Base-by-base conservation (phyloP, 441 rosid genomes). In the Populus hybrid region DNA sequence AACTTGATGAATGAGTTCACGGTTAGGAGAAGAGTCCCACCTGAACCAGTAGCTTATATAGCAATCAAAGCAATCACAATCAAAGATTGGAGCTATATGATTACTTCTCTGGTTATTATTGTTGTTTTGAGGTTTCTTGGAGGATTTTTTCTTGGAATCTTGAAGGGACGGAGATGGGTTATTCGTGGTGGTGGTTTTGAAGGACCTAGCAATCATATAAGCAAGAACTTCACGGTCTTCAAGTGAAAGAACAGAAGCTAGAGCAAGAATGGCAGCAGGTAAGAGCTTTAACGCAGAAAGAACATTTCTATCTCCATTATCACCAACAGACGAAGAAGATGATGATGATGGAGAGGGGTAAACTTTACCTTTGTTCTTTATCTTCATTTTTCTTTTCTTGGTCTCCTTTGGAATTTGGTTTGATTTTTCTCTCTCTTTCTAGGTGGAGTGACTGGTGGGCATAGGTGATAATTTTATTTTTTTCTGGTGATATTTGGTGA, bases 281-380 rank as follows among this genome's bases (percentile, higher is more conserved):
- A 93, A 88, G 46, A 95, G 90, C 71, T 78, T 86, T 40, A 91
- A 76, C n/a, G 89, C 82, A 0, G 94, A 86, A 34, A 87, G 85
- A 65, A 78, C 81, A 28, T 87, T 87, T 61, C 76, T 65, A 38
- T 74, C 24, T 26, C 61, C 14, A 34, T 76, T n/a, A 4, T 72
- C 26, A n/a, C 83, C 11, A 16, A 74, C 24, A 30, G 76, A 10
- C 2, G 84, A 38, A 0, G 87, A 59, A 2, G 83, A 35, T 1
- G 84, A 61, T 0, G 85, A 6, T 0, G 82, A 70, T 7, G 89
- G 93, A 76, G 97, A 89, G 1, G 95, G 97, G 81, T 88, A 76
- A 5, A 95, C 88, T 90, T 90, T 94, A 19, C 98, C 98, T 82
- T 95, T 94, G 87, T 90, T 88, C 76, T 93, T 91, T 82, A 89